A percentile compares a stretch with the other conserved stretches of the same genome.
These are phyloP conservation scores for Telfairia occidentalis DNA, from an alignment of 331 rosid genomes.

Conservation along the genomic window DNA sequence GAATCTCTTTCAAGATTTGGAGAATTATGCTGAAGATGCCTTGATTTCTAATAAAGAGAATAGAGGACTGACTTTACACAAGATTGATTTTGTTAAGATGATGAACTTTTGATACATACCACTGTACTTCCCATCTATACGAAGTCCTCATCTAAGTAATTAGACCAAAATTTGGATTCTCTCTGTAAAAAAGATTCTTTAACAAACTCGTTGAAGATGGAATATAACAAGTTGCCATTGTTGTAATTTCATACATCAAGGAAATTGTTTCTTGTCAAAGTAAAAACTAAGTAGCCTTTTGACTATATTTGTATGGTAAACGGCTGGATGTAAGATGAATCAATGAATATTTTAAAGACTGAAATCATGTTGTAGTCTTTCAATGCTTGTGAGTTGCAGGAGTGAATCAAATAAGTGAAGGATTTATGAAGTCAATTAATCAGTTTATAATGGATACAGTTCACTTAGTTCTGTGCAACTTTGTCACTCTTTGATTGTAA, in stretches of 20 bases:
- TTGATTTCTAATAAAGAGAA: background rate
- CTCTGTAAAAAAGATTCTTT: background rate
- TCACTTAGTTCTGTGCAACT: background rate
- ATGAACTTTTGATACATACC: background rate
- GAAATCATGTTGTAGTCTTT: background rate
- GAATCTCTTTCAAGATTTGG: background rate
- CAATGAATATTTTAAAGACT: background rate
- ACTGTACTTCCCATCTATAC: background rate
- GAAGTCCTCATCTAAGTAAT: background rate
- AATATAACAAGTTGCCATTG: background rate
- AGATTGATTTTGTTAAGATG: background rate
- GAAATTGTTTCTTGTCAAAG: too few species aligned
- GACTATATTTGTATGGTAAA: background rate
- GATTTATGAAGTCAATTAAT: conserved; percentile 5
- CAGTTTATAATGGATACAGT: background rate
- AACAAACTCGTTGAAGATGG: background rate
- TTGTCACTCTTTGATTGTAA: conserved; percentile 12
- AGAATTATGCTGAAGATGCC: background rate
- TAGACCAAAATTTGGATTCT: background rate
- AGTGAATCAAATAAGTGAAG: background rate
- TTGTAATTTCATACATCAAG: too few species aligned
- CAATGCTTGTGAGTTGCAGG: background rate
- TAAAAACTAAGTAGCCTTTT: background rate
- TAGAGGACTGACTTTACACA: background rate
- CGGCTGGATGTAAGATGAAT: background rate